phyloP scores from a whole-genome alignment of 2,329 filamentous ascomycete species.

The Periconia digitata region DNA sequence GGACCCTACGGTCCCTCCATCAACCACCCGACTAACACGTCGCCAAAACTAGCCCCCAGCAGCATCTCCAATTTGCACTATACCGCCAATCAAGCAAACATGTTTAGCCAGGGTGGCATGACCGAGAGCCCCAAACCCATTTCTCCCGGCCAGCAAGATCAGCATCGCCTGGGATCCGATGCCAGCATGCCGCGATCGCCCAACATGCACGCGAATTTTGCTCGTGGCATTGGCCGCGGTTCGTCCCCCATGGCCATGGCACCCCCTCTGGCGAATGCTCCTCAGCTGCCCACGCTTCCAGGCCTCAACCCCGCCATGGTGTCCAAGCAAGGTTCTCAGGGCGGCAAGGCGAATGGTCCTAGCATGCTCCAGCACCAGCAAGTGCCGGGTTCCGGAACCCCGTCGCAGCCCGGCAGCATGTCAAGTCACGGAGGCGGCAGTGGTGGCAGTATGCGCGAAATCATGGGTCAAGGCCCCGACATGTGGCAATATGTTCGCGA shows the following conservation, averaged over 20 bases:
- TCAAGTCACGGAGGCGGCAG: slow-evolving; percentile 59
- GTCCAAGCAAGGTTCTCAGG: slow-evolving; percentile 33
- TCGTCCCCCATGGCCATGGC: slow-evolving; percentile 53
- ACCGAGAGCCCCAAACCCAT: slow-evolving; percentile 87
- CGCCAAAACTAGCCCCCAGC: slow-evolving; percentile 40
- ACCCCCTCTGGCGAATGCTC: slow-evolving; percentile 45
- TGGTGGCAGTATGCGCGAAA: slow-evolving; percentile 65
- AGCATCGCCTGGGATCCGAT: slow-evolving; percentile 56
- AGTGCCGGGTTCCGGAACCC: slow-evolving; percentile 37
- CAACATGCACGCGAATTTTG: slow-evolving; percentile 65
- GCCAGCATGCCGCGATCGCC: slow-evolving; percentile 57
- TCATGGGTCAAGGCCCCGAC: slow-evolving; percentile 59
- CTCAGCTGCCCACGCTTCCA: slow-evolving; percentile 48
- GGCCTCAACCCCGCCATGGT: slow-evolving; percentile 41
- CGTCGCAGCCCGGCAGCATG: slow-evolving; percentile 54
- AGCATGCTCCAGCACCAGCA: slow-evolving; percentile 48
- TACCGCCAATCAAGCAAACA: slow-evolving; percentile 48
- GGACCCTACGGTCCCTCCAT: slow-evolving; percentile 29
- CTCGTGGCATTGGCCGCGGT: slow-evolving; percentile 59
- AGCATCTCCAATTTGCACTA: slow-evolving; percentile 40
- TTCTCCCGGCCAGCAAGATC: slow-evolving; percentile 63
- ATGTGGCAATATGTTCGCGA: slow-evolving; percentile 73
- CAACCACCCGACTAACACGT: slow-evolving; percentile 45
- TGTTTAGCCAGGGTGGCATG: slow-evolving; percentile 72
- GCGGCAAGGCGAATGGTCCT: slow-evolving; percentile 32